Evolutionary conservation across 75 land plant genomes (phyloP), one percentile per base, ranked within the genome.

Genomic region (Pseudotsuga menziesii): DNA sequence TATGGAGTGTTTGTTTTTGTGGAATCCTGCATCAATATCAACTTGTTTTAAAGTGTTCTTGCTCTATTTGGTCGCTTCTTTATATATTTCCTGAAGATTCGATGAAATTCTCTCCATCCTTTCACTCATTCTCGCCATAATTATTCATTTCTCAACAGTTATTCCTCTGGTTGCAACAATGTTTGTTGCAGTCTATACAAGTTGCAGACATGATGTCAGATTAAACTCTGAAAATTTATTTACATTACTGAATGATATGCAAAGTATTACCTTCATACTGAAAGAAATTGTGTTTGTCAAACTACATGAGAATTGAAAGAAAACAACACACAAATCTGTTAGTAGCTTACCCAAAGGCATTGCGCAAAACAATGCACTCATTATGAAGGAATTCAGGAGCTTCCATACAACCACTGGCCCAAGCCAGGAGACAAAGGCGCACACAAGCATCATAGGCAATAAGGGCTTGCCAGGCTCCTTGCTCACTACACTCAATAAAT

Each of bases 381-480:
- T 89, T 88, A 25, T 88, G 88, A 77, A 96, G 73, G 78, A 96
- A 96, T 61, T 86, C 80, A 0, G 97, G 91, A 78, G 99, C 99
- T 81, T 93, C 97, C 86, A 83, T 85, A 58, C 91, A 87, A 35
- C 97, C 98, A 57, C 85, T 82, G 29, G 99, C 89, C 99, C 99
- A 96, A 16, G 98, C 91, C 80, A 87, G 84, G 58, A 96, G 89
- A 78, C 99, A 96, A 13, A 96, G 90, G 0, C 95, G 89, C 19
- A 96, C 95, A 86, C 99, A 96, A 22, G 99, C 99, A 72, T 96
- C 99, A 83, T 96, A 96, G 16, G 98, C 89, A 78, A 96, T 82
- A 2, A 96, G 80, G 27, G 93, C 80, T 82, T 90, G 88, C 99
- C 98, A 96, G 36, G 98, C 93, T 19, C 93, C 94, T 59, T 87